phyloP scores from a whole-genome alignment of 164 flowering plant genomes.

The Malania oleifera region DNA sequence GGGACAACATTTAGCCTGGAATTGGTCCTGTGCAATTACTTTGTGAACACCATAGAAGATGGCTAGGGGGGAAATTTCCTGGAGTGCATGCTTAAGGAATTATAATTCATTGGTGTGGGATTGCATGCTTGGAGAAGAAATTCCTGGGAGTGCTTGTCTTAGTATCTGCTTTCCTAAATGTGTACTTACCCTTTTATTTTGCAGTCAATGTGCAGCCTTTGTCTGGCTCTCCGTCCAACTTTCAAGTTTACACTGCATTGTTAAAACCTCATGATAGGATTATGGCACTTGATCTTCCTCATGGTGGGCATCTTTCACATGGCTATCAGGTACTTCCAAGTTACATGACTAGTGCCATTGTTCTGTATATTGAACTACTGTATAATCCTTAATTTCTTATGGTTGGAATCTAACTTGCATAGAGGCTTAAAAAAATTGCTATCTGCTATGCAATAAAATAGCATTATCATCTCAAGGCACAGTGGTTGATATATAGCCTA shows the following conservation, averaged over 20 bases:
- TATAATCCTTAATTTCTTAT: no score
- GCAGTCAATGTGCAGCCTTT: slow-evolving; percentile 95
- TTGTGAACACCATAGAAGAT: neutral
- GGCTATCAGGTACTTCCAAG: slow-evolving; percentile 66
- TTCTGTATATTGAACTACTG: no score
- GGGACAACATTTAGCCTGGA: neutral
- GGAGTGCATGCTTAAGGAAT: neutral
- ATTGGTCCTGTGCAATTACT: neutral
- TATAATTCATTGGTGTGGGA: neutral
- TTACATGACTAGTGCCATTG: neutral
- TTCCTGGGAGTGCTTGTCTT: neutral
- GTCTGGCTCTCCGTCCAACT: slow-evolving; percentile 95
- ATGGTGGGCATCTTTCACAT: slow-evolving; percentile 93
- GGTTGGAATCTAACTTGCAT: no score
- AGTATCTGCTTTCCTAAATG: neutral
- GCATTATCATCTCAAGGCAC: no score
- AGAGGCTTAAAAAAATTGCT: no score
- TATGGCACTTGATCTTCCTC: slow-evolving; percentile 99
- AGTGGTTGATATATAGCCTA: no score
- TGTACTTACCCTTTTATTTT: slow-evolving; percentile 8
- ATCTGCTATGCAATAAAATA: no score
- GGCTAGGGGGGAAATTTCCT: neutral
- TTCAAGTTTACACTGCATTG: slow-evolving; percentile 93
- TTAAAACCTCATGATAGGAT: slow-evolving; percentile 97
- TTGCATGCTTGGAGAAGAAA: neutral